A percentile compares a stretch with the other conserved stretches of the same genome.
These are phyloP conservation scores for Aspergillus unguis DNA, from an alignment of 2,329 filamentous ascomycete genomes.

Conservation along the genomic window DNA sequence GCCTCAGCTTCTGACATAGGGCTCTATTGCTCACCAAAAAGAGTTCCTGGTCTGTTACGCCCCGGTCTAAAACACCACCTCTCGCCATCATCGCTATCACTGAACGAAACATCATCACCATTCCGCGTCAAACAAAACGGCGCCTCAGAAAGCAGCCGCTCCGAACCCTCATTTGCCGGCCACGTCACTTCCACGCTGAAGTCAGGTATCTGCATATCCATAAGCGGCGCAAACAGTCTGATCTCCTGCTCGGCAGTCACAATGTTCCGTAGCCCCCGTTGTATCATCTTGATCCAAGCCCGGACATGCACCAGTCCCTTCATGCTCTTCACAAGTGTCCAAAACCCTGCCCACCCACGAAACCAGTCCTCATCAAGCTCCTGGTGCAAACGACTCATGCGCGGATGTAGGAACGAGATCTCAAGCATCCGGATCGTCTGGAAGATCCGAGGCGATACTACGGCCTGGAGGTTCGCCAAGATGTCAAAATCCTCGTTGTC, in stretches of 20 bases:
- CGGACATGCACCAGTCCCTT: background rate
- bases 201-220: background rate
- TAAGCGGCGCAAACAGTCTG: background rate
- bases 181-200: background rate
- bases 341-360: background rate
- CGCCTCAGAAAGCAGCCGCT: background rate
- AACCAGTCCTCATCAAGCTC: background rate
- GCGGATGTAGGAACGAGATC: no score
- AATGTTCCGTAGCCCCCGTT: background rate
- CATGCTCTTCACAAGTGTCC: background rate
- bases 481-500: no score
- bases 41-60: no score
- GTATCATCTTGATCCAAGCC: background rate
- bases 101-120: background rate
- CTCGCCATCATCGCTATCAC: no score
- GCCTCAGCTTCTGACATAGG: no score
- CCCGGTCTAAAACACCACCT: no score
- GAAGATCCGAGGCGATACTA: no score
- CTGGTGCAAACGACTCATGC: no score
- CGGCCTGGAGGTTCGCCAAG: no score
- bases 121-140: background rate
- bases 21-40: no score
- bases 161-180: background rate
- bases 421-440: no score
- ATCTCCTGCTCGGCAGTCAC: background rate